These are phyloP conservation scores for Simmondsia chinensis DNA, from an alignment of 148 eudicot genomes.

Conservation along the genomic window DNA sequence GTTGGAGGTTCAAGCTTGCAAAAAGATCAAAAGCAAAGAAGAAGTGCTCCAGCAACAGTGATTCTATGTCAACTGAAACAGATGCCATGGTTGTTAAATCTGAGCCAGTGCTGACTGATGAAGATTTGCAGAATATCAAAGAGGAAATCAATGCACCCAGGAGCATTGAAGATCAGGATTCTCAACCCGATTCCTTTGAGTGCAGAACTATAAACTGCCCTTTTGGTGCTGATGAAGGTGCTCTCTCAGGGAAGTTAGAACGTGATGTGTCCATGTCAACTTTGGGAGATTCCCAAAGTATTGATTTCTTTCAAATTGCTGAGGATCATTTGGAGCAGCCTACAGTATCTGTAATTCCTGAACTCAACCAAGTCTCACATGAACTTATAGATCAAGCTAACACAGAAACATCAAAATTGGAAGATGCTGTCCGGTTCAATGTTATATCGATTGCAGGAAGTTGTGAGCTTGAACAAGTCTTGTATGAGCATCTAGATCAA, in stretches of 20 bases:
- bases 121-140: slow-evolving; percentile 12
- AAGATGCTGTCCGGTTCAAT: too few species aligned
- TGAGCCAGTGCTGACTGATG: slow-evolving; percentile 13
- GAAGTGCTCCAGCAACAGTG: slow-evolving; percentile 11
- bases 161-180: slow-evolving; percentile 26
- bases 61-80: slow-evolving; percentile 7
- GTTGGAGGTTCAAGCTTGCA: slow-evolving; percentile 39
- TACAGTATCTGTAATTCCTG: slow-evolving; percentile 17
- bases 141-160: slow-evolving; percentile 8
- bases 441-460: too few species aligned
- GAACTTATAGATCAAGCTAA: slow-evolving; percentile 21
- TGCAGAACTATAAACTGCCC: slow-evolving; percentile 4
- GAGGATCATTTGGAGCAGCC: slow-evolving; percentile 1
- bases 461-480: slow-evolving; percentile 22
- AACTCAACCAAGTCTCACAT: slow-evolving; percentile 27
- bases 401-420: too few species aligned
- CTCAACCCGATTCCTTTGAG: slow-evolving; percentile 12
- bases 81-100: slow-evolving; percentile 6
- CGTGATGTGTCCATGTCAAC: background rate
- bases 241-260: background rate
- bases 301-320: background rate
- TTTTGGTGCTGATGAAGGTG: slow-evolving; percentile 2
- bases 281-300: slow-evolving; percentile 4
- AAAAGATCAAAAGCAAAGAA: slow-evolving; percentile 30
- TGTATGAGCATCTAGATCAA: slow-evolving; percentile 23